Base-by-base conservation (phyloP, 1,284 basidiomycete species). In the Apiotrichum domesticum region DNA sequence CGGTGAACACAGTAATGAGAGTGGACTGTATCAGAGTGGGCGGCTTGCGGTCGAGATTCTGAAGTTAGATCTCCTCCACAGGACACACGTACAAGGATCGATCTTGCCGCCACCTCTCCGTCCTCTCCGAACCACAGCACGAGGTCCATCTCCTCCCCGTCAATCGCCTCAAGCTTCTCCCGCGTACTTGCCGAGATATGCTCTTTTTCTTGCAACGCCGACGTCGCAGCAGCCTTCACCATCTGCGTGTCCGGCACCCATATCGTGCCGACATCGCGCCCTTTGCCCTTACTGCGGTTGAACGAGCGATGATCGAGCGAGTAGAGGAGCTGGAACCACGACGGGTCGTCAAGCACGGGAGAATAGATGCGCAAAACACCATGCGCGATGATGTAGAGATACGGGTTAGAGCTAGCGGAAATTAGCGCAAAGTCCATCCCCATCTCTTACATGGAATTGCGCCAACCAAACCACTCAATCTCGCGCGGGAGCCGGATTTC, bases 31-130 rank as follows among this genome's bases (percentile, higher is more conserved):
- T 80, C 7, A 94, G 79, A 1, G 90, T 92, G 1, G 91, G 91
- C 5, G 92, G 91, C 63, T 87, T 83, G n/a, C 87, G 82, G 68
- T 94, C 90, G 61, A 95, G 84, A 73, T 94, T 92, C 90, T 84
- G 55, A 1, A 0, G n/a, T 35, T 13, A 37, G 10, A 40, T 21
- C 13, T 34, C 43, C 11, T 29, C 33, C 15, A 39, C 43, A 51
- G 35, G 2, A 3, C 2, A 14, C 48, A 77, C 87, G 70, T 72
- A 90, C 90, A 45, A 85, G 81, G 51, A 92, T 82, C 5, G 87
- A 87, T 50, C 84, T 84, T 34, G 92, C 74, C 3, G 87, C 78
- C 32, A 89, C 65, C 15, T 84, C 84, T 3, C 89, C 87, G 72
- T 91, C 86, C 1, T 77, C 75, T 3, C 88, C 77, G 8, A 88